These are phyloP conservation scores for Hanseniaspora clermontiae DNA, from an alignment of 805 yeast species.

Conservation along the genomic window DNA sequence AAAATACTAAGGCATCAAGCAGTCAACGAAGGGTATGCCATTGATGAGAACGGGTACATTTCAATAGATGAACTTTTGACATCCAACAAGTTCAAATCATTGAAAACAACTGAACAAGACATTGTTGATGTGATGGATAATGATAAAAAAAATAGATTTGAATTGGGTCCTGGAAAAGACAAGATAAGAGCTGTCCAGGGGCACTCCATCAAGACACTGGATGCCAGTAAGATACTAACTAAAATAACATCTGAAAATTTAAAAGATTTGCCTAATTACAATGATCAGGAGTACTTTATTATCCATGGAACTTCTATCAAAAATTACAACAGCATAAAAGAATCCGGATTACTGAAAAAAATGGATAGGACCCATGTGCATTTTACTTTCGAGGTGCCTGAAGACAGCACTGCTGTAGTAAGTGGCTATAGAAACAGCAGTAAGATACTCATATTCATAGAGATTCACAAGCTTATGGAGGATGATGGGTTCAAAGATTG, in stretches of 20 bases:
- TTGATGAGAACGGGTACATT: conserved; percentile 59
- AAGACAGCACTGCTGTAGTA: conserved; percentile 32
- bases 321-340: conserved; percentile 37
- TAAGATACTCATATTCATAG: conserved; percentile 49
- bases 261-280: conserved; percentile 7
- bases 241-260: conserved; percentile 23
- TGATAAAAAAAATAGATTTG: conserved; percentile 64
- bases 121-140: conserved; percentile 45
- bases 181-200: conserved; percentile 87
- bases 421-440: conserved; percentile 60
- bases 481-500: conserved; percentile 26
- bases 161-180: conserved; percentile 28
- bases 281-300: conserved; percentile 23
- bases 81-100: conserved; percentile 47
- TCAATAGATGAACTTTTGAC: conserved; percentile 39
- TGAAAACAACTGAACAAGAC: conserved; percentile 44
- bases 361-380: conserved; percentile 83
- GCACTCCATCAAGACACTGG: conserved; percentile 48
- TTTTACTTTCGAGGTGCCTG: conserved; percentile 46
- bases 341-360: conserved; percentile 43
- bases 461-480: conserved; percentile 36
- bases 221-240: conserved; percentile 33
- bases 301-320: conserved; percentile 68
- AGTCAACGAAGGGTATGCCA: conserved; percentile 45
- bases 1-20: conserved; percentile 84